Evolutionary conservation across 139 green algal species (phyloP), one percentile per base, ranked within the genome.

Genomic region (Chlorella sorokiniana): DNA sequence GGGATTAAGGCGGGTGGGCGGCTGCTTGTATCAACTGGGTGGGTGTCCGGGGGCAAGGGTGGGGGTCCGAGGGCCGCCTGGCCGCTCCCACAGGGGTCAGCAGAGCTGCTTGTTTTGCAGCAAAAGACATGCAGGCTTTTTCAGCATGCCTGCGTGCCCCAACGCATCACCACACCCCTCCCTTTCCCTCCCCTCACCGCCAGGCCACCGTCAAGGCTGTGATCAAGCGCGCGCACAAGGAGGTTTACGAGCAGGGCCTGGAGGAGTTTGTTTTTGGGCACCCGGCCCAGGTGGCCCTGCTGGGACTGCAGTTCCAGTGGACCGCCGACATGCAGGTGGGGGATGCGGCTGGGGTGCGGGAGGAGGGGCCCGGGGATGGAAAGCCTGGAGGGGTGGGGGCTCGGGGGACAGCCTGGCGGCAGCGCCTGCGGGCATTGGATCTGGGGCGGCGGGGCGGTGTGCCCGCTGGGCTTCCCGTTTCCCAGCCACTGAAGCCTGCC

Each of bases 301-400:
- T 99, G 63, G 96, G 95, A 69, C 93, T 99, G 81, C 96, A 99
- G 86, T 96, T 98, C 86, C 91, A 95, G 84, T 99, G 96, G 96
- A 98, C 96, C 25, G 93, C 90, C 0, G 95, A 99, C 84, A 97
- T 88, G 54, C 94, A 98, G 90, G 89, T 88, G 73, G 25, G 72
- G 27, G 11, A n/a, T 38, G 65, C 38, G 45, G 40, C 25, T 20
- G 16, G 69, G 4, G 59, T 18, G 44, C 29, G 35, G 40, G 41
- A 6, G 35, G 8, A 8, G 35, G 37, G 1, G 68, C 41, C 38
- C 33, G 33, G 5, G 9, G 23, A 16, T 31, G 31, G 9, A n/a
- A 7, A 10, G 64, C 35, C 23, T 4, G 35, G 9, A 71, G 33
- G 29, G 35, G 1, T 42, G 8, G 56, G 56, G 56, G 56, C 48